Base-by-base conservation (phyloP, 768 basidiomycete species). In the Amanita fuliginea region DNA sequence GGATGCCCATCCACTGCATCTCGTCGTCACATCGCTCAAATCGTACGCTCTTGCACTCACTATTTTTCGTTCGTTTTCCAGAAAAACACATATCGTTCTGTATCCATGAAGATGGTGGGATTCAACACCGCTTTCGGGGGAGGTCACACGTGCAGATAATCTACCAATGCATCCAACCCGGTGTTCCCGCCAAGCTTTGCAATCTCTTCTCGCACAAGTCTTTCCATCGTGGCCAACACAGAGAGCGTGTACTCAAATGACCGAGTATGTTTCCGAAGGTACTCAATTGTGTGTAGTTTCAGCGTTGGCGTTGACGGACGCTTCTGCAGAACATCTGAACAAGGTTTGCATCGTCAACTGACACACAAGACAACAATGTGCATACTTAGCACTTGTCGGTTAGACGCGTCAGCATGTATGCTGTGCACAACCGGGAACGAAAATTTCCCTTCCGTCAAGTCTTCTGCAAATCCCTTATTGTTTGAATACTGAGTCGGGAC, bases 401-500 rank as follows among this genome's bases (percentile, higher is more conserved):
- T 91, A 0, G 81, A 74, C 9, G 69, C 72, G 60, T 92, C 80
- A 6, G 86, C 77, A 26, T 86, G 81, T 42, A 97, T 83, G 16
- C 86, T 82, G 62, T 97, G 95, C 0, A 98, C 83, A 28, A 97
- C 74, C 0, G 93, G 94, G 67, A 98, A 98, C 3, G 90, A 94
- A 70, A 98, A 98, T 64, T 98, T 98, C 6, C 95, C 95, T 67
- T 97, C 95, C 0, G 89, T 85, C 11, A 98, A 71, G 61, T 98
- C 95, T 64, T 98, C 94, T 0, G 87, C 88, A 62, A 89, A 95
- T 2, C 86, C 86, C 61, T 89, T 89, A 61, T 84, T 87, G 37
- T 77, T 76, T 2, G 81, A 70, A 59, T 97, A 97, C 90, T 95
- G 44, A 2, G 34, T 19, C 6, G n/a, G 16, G 16, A n/a, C 22